These are phyloP conservation scores for Fusarium sarcochroum DNA, from an alignment of 2,329 filamentous ascomycete species.

Conservation along the genomic window DNA sequence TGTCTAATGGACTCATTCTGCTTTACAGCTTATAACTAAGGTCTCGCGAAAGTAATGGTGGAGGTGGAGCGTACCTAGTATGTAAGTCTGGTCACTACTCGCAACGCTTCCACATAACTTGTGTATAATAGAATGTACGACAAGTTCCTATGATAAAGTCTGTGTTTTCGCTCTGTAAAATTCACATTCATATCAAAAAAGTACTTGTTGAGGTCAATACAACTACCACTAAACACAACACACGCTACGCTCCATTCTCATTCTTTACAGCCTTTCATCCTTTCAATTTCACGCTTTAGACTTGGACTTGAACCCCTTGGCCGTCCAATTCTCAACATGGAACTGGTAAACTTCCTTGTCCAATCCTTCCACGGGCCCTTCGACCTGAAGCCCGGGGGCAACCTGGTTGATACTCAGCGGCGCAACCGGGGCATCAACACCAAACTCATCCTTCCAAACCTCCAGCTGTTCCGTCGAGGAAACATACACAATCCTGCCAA, in stretches of 20 bases:
- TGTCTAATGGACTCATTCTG: too few relatives aligned
- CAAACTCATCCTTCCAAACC: constrained; percentile 50
- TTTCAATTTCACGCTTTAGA: constrained; percentile 11
- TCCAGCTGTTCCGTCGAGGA: constrained; percentile 50
- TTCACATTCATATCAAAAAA: too few relatives aligned
- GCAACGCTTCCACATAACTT: not conserved
- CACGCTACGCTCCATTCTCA: not conserved
- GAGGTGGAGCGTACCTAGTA: not conserved
- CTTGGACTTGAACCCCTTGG: constrained; percentile 31
- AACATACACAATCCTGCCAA: constrained; percentile 54
- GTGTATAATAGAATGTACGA: too few relatives aligned
- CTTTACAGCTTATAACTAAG: not conserved
- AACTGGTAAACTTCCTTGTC: constrained; percentile 50
- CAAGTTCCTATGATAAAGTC: too few relatives aligned
- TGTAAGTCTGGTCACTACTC: not conserved
- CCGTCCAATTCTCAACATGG: constrained; percentile 44
- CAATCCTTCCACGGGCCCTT: constrained; percentile 51
- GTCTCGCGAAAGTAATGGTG: not conserved
- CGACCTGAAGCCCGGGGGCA: constrained; percentile 47
- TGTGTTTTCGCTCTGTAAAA: too few relatives aligned
- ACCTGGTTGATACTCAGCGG: constrained; percentile 50
- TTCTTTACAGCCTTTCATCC: not conserved
- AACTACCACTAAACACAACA: not conserved
- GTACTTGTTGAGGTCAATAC: not conserved
- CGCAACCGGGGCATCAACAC: constrained; percentile 39